Evolutionary conservation across 1,139 yeast species (phyloP), one percentile per base, ranked within the genome.

Genomic region (Diutina sp.): DNA sequence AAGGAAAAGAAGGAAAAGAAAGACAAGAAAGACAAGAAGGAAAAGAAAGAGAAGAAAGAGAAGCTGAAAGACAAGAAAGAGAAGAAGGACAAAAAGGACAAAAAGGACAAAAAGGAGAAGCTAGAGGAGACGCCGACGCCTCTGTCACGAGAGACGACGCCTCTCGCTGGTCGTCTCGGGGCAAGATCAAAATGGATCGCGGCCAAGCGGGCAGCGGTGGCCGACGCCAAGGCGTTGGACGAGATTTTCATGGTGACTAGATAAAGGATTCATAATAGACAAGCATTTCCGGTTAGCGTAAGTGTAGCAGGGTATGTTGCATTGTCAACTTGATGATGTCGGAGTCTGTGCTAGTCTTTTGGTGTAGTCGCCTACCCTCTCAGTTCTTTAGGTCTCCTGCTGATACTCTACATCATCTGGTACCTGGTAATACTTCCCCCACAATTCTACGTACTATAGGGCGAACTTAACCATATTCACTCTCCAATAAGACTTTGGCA

Each of bases 201-300:
- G 61, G 96, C 90, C 66, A 91, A 91, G 67, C 79, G 93, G 64
- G 95, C 96, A 7, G 90, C 97, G 1, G 90, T 91, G 0, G 82
- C 87, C 84, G 97, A 91, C 67, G 79, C 87, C 14, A 85, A 89
- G 67, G 90, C 96, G 29, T 78, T 91, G 60, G 90, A 89, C 64
- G 98, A 91, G 69, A 91, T 91, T 58, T 87, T 91, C 67, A 91
- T 91, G 98, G 82, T 89, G 55, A 75, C 87, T 58, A 78, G 72
- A 38, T 51, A 48, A 21, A 21, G 25, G 28, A 18, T n/a, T 45
- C 16, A 16, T 45, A 45, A 45, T 45, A 45, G 46, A 45, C 21
- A 18, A 45, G 21, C 46, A 45, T 18, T 18, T 14, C 14, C 41
- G 41, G 41, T 35, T 21, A n/a, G n/a, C n/a, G n/a, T n/a, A n/a